phyloP scores from a whole-genome alignment of 1,284 basidiomycete species.

The Bjerkandera adusta region DNA sequence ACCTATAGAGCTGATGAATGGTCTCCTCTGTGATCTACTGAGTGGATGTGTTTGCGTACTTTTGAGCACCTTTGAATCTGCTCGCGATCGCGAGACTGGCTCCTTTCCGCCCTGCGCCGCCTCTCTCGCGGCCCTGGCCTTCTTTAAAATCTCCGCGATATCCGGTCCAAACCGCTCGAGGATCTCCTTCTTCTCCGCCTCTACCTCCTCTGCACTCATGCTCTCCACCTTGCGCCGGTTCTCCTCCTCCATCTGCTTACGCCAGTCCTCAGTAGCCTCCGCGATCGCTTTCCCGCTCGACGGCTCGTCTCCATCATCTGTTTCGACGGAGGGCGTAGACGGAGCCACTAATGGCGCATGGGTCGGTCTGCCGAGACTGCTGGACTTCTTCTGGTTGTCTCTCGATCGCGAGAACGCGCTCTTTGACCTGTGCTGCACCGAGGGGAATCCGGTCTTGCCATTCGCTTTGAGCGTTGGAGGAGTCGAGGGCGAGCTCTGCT shows the following conservation, averaged over 20 bases:
- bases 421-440: slow-evolving; percentile 58
- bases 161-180: slow-evolving; percentile 64
- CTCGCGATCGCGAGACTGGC: neutral
- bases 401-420: slow-evolving; percentile 55
- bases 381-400: slow-evolving; percentile 31
- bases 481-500: slow-evolving; percentile 29
- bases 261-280: slow-evolving; percentile 24
- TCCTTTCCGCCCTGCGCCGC: slow-evolving; percentile 14
- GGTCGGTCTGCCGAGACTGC: neutral
- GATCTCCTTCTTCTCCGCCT: slow-evolving; percentile 53
- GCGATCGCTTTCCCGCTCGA: slow-evolving; percentile 1
- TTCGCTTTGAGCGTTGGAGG: slow-evolving; percentile 27
- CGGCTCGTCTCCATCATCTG: slow-evolving; percentile 5
- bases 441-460: slow-evolving; percentile 49
- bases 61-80: slow-evolving; percentile 16
- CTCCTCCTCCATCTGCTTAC: slow-evolving; percentile 36
- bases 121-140: slow-evolving; percentile 46
- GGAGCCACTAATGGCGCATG: slow-evolving; percentile 15
- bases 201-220: slow-evolving; percentile 47
- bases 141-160: slow-evolving; percentile 58
- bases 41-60: slow-evolving; percentile 14
- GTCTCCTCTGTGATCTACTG: slow-evolving; percentile 12
- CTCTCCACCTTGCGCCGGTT: slow-evolving; percentile 40
- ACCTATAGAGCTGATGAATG: slow-evolving; percentile 16
- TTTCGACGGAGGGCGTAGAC: neutral